Base-by-base conservation (phyloP, 176 grass and related monocot species). In the Chloris gayana region DNA sequence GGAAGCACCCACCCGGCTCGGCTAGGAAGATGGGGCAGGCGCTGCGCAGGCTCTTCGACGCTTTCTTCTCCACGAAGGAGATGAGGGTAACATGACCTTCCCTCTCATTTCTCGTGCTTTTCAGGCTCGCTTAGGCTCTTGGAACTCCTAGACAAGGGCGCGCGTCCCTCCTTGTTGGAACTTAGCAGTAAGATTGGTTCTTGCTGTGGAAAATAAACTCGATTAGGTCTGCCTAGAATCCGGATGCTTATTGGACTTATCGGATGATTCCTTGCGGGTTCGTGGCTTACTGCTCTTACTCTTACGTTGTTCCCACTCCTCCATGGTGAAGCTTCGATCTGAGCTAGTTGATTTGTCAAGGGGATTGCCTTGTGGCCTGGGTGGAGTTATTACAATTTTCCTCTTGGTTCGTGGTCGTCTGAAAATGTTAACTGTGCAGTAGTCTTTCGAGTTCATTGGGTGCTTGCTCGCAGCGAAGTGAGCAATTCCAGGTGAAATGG, bases 51-150 rank as follows among this genome's bases (percentile, higher is more conserved):
- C 91, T 97, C 78, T 97, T 97, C 91, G 94, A 97, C 75, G 27
- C 84, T 44, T 91, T 97, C 84, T 97, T 97, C 87, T 92, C 91
- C 78, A 91, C 88, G 78, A 97, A 87, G 81, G 94, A 97, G 82
- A 97, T 97, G 94, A 78, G 94, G 89, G 94, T 97, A 80, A 31
- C 33, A 22, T 1, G 58, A 7, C 21, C 18, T 56, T 1, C 9
- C 25, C 67, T 5, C 26, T 31, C 34, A 7, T 4, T 24, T 57
- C 11, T 18, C 27, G 1, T 1, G n/a, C 32, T 67, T 39, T 35
- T 13, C 29, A 53, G 32, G 54, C 5, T 50, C 31, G 15, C 2
- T 11, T 18, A 50, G 72, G 57, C 60, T 77, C 65, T 57, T 65
- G 65, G 1, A 51, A 59, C 39, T 5, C 34, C 33, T 70, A 2